phyloP scores from a whole-genome alignment of 2,329 filamentous ascomycete species.

The Sporothrix schenckii region DNA sequence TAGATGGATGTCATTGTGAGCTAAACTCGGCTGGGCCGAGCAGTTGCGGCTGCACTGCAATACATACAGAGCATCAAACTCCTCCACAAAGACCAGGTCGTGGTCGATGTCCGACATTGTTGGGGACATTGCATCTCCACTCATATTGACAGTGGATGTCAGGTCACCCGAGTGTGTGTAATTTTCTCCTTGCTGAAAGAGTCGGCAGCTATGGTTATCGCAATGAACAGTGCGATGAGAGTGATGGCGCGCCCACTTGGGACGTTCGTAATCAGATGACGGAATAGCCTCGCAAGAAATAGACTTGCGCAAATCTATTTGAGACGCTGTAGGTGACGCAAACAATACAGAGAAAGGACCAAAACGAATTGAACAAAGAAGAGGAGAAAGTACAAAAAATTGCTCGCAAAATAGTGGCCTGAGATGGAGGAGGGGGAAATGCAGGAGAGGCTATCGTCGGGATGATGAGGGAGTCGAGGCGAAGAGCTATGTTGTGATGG shows the following conservation, averaged over 20 bases:
- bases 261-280: slow-evolving; percentile 9
- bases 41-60: background rate
- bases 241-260: background rate
- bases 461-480: slow-evolving; percentile 17
- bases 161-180: background rate
- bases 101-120: slow-evolving; percentile 41
- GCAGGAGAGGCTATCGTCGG: slow-evolving; percentile 17
- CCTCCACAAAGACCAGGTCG: slow-evolving; percentile 53
- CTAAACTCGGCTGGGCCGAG: background rate
- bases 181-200: no score
- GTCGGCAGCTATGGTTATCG: background rate
- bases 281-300: background rate
- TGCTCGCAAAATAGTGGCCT: background rate
- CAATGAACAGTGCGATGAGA: background rate
- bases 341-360: background rate
- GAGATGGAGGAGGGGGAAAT: background rate
- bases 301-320: background rate
- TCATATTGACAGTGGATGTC: slow-evolving; percentile 16
- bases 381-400: background rate
- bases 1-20: background rate
- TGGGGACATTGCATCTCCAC: background rate
- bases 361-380: background rate
- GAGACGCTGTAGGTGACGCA: background rate
- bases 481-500: slow-evolving; percentile 19
- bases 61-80: slow-evolving; percentile 58